Evolutionary conservation across 2,329 filamentous ascomycete species (phyloP).

Genomic region (Fusarium floridanum): DNA sequence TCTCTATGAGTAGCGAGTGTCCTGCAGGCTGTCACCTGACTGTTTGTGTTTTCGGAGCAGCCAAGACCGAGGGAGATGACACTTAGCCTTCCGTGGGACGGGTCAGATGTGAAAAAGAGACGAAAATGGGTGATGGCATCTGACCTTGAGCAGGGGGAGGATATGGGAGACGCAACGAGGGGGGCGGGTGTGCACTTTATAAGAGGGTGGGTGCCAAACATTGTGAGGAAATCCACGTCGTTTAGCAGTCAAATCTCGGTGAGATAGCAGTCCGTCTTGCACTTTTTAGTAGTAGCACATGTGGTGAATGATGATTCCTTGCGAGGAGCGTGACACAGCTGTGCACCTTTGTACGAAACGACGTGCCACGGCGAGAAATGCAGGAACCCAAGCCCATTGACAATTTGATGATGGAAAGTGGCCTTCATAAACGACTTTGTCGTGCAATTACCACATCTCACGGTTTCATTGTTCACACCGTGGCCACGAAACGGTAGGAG

Average conservation of each 20-base stretch:
- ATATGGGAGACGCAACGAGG: not conserved
- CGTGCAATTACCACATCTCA: not conserved
- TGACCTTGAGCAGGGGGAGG: slow-evolving; percentile 1
- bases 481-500: not conserved
- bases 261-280: not conserved
- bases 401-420: not conserved
- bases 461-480: not conserved
- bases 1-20: too few species aligned
- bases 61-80: too few species aligned
- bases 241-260: not conserved
- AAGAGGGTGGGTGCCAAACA: not conserved
- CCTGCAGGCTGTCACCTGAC: too few species aligned
- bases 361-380: slow-evolving; percentile 19
- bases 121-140: slow-evolving; percentile 26
- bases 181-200: not conserved
- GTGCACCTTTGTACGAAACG: slow-evolving; percentile 15
- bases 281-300: not conserved
- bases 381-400: not conserved
- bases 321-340: not conserved
- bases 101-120: too few species aligned
- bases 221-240: not conserved
- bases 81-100: too few species aligned
- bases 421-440: not conserved
- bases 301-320: not conserved
- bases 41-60: too few species aligned